phyloP scores from a whole-genome alignment of 2,329 filamentous ascomycete genomes.

The Ascochyta lentis region DNA sequence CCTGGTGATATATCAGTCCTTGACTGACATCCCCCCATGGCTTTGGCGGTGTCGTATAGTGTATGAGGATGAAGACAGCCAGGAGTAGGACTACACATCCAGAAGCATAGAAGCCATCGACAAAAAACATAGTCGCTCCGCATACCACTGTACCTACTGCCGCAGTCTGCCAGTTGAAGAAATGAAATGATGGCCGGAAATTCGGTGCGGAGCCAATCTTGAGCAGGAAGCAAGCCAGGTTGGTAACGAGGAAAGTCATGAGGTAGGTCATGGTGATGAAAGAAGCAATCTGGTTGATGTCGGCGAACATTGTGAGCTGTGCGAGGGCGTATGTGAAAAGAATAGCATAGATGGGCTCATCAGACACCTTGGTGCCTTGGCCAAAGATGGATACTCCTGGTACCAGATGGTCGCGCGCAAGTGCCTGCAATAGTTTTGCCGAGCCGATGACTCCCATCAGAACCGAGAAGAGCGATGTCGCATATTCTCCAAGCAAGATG shows the following conservation, averaged over 20 bases:
- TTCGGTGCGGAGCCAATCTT: slow-evolving; percentile 89
- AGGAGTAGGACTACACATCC: slow-evolving; percentile 76
- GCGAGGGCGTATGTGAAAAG: slow-evolving; percentile 76
- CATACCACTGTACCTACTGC: slow-evolving; percentile 76
- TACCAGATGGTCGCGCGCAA: slow-evolving; percentile 78
- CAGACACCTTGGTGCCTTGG: slow-evolving; percentile 72
- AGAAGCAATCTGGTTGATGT: slow-evolving; percentile 87
- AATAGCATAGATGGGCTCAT: slow-evolving; percentile 80
- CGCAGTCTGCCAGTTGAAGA: slow-evolving; percentile 87
- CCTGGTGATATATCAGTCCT: slow-evolving; percentile 86
- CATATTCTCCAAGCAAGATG: slow-evolving; percentile 81
- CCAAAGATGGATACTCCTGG: slow-evolving; percentile 78
- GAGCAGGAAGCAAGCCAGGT: slow-evolving; percentile 83
- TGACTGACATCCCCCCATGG: slow-evolving; percentile 91
- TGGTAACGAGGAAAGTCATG: slow-evolving; percentile 91
- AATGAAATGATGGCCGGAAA: slow-evolving; percentile 86
- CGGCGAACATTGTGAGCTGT: slow-evolving; percentile 79
- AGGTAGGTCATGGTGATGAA: slow-evolving; percentile 91
- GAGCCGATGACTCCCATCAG: slow-evolving; percentile 87
- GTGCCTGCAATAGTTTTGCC: slow-evolving; percentile 82
- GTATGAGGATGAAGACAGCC: slow-evolving; percentile 81
- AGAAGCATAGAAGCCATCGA: slow-evolving; percentile 80
- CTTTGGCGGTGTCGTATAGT: slow-evolving; percentile 85
- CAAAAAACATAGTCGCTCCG: slow-evolving; percentile 86
- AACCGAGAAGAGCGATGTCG: slow-evolving; percentile 82